A percentile compares a stretch with the other conserved stretches of the same genome.
phyloP scores from a whole-genome alignment of 441 rosid genomes.

The Corymbia calophylla region DNA sequence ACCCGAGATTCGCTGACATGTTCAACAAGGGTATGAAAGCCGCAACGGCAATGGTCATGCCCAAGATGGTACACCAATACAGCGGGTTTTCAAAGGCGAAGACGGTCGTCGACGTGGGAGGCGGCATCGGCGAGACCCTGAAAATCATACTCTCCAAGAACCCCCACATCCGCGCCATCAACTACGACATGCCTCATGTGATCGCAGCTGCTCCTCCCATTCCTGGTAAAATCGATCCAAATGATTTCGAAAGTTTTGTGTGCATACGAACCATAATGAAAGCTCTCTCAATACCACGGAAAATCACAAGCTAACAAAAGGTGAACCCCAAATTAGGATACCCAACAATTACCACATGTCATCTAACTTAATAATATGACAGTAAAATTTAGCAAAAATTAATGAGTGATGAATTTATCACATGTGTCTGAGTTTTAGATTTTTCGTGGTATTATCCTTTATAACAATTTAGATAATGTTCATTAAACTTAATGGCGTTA shows the following conservation, averaged over 20 bases:
- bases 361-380: too few relatives aligned
- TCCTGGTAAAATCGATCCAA: not conserved
- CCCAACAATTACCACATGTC: too few relatives aligned
- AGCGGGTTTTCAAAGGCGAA: not conserved
- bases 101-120: conserved; percentile 6
- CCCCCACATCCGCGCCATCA: conserved; percentile 7
- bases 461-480: too few relatives aligned
- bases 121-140: not conserved
- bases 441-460: too few relatives aligned
- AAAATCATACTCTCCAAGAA: not conserved
- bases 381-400: too few relatives aligned
- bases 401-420: too few relatives aligned
- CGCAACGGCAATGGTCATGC: not conserved
- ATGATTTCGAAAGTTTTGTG: not conserved
- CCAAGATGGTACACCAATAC: not conserved
- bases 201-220: not conserved
- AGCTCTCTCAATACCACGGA: not conserved
- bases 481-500: too few relatives aligned
- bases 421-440: too few relatives aligned
- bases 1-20: not conserved
- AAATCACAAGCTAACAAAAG: too few relatives aligned
- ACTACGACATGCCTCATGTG: conserved; percentile 12
- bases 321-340: too few relatives aligned
- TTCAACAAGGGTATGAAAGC: not conserved
- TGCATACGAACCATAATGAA: not conserved